These are phyloP conservation scores for Botrytis fragariae DNA, from an alignment of 2,329 filamentous ascomycete species.

Conservation along the genomic window DNA sequence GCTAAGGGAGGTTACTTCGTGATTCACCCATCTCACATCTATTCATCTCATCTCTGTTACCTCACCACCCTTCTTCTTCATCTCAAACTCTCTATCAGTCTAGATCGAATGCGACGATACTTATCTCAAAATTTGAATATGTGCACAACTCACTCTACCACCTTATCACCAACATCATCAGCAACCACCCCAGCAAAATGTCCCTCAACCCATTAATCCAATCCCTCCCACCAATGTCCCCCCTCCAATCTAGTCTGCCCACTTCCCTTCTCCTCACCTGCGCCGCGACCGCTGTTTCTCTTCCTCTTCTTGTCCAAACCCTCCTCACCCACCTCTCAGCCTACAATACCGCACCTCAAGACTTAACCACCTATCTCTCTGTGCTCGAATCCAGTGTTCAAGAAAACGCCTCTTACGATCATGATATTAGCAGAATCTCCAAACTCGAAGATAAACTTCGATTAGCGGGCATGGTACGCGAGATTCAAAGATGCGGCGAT, in stretches of 20 bases:
- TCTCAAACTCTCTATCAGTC: slow-evolving; percentile 10
- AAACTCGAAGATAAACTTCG: slow-evolving; percentile 62
- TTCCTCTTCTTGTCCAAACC: slow-evolving; percentile 54
- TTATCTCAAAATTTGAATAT: slow-evolving; percentile 2
- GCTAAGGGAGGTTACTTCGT: neutral
- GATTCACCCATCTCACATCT: neutral
- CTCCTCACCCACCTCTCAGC: slow-evolving; percentile 52
- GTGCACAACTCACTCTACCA: slow-evolving; percentile 8
- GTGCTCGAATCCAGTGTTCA: slow-evolving; percentile 57
- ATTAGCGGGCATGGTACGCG: slow-evolving; percentile 55
- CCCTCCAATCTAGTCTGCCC: slow-evolving; percentile 6
- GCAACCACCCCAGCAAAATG: neutral
- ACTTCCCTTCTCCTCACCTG: slow-evolving; percentile 50
- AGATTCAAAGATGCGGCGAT: slow-evolving; percentile 60
- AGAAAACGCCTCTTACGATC: slow-evolving; percentile 64
- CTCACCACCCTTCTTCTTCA: neutral
- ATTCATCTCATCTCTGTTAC: neutral
- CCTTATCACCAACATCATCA: neutral
- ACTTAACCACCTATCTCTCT: slow-evolving; percentile 58
- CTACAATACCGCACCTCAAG: slow-evolving; percentile 56
- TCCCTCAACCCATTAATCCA: neutral
- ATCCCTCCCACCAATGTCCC: slow-evolving; percentile 13
- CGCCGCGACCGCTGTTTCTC: slow-evolving; percentile 55
- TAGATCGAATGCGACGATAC: neutral
- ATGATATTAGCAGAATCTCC: slow-evolving; percentile 55